Percentiles rank a stretch among this genome's conserved stretches.
Evolutionary conservation across 257 asterid species (phyloP).

Genomic region (Schizonepeta tenuifolia): DNA sequence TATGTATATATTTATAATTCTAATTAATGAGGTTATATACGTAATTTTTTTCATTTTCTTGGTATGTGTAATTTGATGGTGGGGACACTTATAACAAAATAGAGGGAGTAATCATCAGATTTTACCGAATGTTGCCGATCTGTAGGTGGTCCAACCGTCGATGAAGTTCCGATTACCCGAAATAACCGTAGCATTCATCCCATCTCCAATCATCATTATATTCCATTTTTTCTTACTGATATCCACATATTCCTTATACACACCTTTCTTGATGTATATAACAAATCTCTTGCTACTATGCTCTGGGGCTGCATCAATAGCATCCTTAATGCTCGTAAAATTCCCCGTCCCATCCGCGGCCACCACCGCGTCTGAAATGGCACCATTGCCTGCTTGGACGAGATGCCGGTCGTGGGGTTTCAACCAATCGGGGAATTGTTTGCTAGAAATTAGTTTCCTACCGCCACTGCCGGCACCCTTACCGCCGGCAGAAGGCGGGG

Average conservation of each 20-base stretch:
- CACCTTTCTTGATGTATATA: conserved; percentile 59
- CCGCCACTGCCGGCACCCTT: conserved; percentile 24
- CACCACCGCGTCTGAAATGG: conserved; percentile 48
- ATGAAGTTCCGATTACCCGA: conserved; percentile 49
- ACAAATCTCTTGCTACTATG: conserved; percentile 41
- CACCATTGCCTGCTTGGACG: conserved; percentile 34
- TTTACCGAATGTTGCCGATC: conserved; percentile 68
- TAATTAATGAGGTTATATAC: too few relatives aligned
- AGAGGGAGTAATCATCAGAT: not conserved
- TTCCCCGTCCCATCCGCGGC: conserved; percentile 59
- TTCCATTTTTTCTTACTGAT: conserved; percentile 62
- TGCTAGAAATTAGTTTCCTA: conserved; percentile 18
- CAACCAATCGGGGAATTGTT: conserved; percentile 48
- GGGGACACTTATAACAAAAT: too few relatives aligned
- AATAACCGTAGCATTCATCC: conserved; percentile 53
- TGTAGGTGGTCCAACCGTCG: conserved; percentile 57
- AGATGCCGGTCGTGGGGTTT: conserved; percentile 39
- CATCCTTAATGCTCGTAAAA: conserved; percentile 49
- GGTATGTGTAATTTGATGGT: too few relatives aligned
- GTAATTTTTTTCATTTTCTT: too few relatives aligned
- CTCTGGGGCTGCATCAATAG: conserved; percentile 52
- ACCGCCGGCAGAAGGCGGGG: conserved; percentile 1
- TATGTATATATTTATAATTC: too few relatives aligned
- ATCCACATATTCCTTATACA: conserved; percentile 64
- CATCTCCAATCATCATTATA: conserved; percentile 72